Percentiles rank a stretch among this genome's conserved stretches.
These are phyloP conservation scores for Pseudocercospora macadamiae DNA, from an alignment of 2,329 filamentous ascomycete genomes.

Conservation along the genomic window DNA sequence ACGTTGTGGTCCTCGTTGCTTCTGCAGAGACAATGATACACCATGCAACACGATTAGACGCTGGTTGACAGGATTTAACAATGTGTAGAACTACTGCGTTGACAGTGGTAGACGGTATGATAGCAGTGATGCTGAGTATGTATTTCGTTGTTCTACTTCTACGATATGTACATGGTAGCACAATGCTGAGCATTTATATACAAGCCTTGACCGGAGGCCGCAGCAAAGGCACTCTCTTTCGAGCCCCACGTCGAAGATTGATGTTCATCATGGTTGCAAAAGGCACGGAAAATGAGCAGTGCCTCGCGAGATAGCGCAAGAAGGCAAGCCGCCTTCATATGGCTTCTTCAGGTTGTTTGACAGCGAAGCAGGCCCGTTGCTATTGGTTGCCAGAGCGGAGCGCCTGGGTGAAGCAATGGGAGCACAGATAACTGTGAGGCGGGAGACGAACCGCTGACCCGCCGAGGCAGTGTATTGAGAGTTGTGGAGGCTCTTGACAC, in stretches of 20 bases:
- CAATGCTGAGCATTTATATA: not conserved
- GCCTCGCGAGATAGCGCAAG: not conserved
- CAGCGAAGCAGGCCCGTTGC: not conserved
- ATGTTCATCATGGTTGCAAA: not conserved
- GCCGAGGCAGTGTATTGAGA: not conserved
- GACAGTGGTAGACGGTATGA: too few relatives aligned
- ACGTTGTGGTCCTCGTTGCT: too few relatives aligned
- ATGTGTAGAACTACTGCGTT: too few relatives aligned
- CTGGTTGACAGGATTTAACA: too few relatives aligned
- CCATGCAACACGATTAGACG: too few relatives aligned
- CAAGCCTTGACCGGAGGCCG: constrained; percentile 2
- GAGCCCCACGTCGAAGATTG: not conserved
- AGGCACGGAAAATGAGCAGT: not conserved
- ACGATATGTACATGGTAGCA: not conserved
- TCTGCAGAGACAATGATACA: too few relatives aligned
- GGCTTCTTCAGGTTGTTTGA: not conserved
- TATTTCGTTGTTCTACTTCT: not conserved
- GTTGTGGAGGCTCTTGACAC: not conserved
- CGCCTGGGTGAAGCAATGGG: not conserved
- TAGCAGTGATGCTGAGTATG: not conserved
- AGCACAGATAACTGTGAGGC: not conserved
- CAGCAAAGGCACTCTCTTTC: not conserved
- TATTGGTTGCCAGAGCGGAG: not conserved
- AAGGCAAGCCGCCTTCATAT: constrained; percentile 1
- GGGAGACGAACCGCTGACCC: not conserved